Conservation (phyloP, 2,329 filamentous ascomycete species). For the Parafenestella ontariensis region DNA sequence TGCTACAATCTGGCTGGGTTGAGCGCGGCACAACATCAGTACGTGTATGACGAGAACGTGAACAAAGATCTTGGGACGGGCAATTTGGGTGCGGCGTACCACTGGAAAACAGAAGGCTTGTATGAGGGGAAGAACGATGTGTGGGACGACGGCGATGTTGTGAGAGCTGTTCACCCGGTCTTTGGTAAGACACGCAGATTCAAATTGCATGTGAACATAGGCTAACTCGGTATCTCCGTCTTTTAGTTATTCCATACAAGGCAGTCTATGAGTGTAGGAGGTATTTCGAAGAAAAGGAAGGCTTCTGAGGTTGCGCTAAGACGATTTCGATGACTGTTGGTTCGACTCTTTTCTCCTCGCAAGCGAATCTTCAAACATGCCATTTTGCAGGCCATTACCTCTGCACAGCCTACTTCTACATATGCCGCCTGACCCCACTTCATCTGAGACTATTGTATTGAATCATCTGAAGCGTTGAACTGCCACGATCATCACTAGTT, state of each 20-base stretch:
- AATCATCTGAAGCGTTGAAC: no score
- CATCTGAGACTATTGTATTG: no score
- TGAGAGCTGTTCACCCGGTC: constrained; percentile 78
- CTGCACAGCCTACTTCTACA: no score
- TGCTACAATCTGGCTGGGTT: constrained; percentile 90
- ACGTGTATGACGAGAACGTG: constrained; percentile 54
- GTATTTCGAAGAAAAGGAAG: constrained; percentile 67
- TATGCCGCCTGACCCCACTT: no score
- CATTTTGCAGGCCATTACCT: no score
- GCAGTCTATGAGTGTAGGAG: constrained; percentile 68
- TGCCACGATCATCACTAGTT: background rate
- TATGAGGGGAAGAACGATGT: constrained; percentile 61
- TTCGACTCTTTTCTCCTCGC: no score
- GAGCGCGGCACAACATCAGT: constrained; percentile 77
- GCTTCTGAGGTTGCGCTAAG: background rate
- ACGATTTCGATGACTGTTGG: background rate
- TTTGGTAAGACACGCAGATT: constrained; percentile 54
- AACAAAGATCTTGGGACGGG: constrained; percentile 35
- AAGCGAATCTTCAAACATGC: no score
- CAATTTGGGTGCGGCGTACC: constrained; percentile 50
- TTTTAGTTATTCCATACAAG: constrained; percentile 73
- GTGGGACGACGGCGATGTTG: constrained; percentile 73
- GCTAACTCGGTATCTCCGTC: background rate
- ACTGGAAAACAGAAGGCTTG: constrained; percentile 54
- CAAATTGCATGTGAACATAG: background rate